phyloP scores from a whole-genome alignment of 176 grass and related monocot species.

The Cenchrus purpureus region DNA sequence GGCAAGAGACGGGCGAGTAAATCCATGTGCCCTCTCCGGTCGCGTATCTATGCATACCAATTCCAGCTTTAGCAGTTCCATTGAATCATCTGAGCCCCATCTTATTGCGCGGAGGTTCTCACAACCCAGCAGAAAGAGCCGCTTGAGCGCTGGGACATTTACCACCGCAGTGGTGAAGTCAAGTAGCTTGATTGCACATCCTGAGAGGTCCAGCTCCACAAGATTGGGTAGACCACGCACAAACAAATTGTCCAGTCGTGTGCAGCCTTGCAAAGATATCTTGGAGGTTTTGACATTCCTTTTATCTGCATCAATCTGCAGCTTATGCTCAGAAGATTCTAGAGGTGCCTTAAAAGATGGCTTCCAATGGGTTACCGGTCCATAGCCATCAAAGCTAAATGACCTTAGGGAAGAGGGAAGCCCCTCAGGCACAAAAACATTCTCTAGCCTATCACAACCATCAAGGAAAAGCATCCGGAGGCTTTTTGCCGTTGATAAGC shows the following conservation, averaged over 20 bases:
- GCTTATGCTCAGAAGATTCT: background rate
- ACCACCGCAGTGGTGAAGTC: slow-evolving; percentile 10
- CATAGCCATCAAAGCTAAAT: slow-evolving; percentile 28
- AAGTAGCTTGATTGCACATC: slow-evolving; percentile 20
- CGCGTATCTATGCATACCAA: slow-evolving; percentile 30
- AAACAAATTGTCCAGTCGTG: background rate
- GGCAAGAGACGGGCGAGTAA: background rate
- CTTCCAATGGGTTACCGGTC: background rate
- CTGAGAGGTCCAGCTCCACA: slow-evolving; percentile 17
- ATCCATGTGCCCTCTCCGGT: background rate
- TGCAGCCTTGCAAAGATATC: slow-evolving; percentile 30
- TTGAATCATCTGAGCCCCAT: rapidly evolving
- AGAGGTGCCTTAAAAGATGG: background rate
- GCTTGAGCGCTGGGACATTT: background rate
- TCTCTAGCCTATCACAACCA: slow-evolving; percentile 9
- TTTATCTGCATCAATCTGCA: rapidly evolving
- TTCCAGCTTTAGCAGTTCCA: background rate
- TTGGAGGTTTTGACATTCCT: background rate
- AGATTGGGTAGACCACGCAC: background rate
- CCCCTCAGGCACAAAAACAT: background rate
- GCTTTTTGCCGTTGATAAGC: background rate
- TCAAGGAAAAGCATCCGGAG: slow-evolving; percentile 27
- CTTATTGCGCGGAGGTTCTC: background rate
- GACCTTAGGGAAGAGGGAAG: background rate
- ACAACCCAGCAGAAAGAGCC: slow-evolving; percentile 16